Conservation (phyloP, 148 eudicot species). For the Amaranthus hypochondriacus region DNA sequence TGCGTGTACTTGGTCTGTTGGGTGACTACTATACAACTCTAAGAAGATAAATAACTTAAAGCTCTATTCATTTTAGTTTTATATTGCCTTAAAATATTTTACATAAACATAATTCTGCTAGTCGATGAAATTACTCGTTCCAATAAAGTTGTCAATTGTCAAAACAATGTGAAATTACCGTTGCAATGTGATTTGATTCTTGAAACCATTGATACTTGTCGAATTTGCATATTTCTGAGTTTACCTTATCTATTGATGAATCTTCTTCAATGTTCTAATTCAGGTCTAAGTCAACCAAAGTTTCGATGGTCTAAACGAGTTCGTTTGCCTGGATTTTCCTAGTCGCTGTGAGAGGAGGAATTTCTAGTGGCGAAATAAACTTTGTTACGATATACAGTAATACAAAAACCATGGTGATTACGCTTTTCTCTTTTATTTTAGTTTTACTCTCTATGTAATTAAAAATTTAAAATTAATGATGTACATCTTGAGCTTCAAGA, state of each 20-base stretch:
- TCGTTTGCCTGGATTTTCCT: not conserved
- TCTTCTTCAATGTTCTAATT: not conserved
- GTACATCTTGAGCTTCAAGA: conserved; percentile 29
- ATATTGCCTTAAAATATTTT: too few species aligned
- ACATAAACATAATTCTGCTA: too few species aligned
- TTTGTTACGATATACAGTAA: conserved; percentile 12
- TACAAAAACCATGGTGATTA: not conserved
- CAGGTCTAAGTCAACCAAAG: conserved; percentile 36
- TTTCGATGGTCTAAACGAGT: conserved; percentile 1
- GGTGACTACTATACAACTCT: too few species aligned
- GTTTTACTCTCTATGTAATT: not conserved
- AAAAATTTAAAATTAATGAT: not conserved
- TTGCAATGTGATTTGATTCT: not conserved
- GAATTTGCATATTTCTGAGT: not conserved
- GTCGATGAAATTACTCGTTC: too few species aligned
- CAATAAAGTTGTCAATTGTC: not conserved
- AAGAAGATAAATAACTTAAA: too few species aligned
- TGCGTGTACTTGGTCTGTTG: too few species aligned
- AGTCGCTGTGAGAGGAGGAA: conserved; percentile 1
- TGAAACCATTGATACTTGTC: not conserved
- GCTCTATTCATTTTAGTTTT: too few species aligned
- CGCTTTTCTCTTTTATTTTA: not conserved
- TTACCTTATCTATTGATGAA: not conserved
- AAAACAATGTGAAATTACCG: not conserved
- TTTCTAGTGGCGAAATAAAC: conserved; percentile 20